Evolutionary conservation across 371 early-diverging fungal genomes (phyloP).

Genomic region (Mucor plumbeus): DNA sequence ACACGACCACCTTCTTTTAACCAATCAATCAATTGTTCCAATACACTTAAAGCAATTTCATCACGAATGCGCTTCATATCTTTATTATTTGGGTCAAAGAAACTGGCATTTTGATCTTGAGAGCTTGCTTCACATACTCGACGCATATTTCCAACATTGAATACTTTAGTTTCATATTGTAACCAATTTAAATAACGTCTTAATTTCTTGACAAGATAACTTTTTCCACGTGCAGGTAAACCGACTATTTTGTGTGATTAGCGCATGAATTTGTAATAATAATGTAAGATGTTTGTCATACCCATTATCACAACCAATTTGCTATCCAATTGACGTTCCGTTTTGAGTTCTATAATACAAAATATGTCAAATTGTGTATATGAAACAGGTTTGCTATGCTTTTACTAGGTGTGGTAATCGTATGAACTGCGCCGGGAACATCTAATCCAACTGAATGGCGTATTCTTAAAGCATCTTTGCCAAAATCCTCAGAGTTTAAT

Average conservation of each 20-base stretch:
- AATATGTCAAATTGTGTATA: too few relatives aligned
- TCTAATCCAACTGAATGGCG: constrained; percentile 38
- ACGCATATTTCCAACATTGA: constrained; percentile 89
- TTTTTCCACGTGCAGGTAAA: constrained; percentile 88
- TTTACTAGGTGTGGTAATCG: constrained; percentile 34
- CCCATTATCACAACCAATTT: constrained; percentile 73
- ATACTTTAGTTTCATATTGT: constrained; percentile 73
- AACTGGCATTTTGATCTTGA: constrained; percentile 60
- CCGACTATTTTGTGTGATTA: constrained; percentile 59
- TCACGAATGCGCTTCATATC: constrained; percentile 74
- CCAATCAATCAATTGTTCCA: constrained; percentile 83
- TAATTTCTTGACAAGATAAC: constrained; percentile 87
- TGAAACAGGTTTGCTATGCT: not conserved
- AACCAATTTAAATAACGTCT: constrained; percentile 77
- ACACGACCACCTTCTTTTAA: constrained; percentile 72
- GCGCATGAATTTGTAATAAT: constrained; percentile 3
- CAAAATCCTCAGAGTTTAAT: constrained; percentile 12
- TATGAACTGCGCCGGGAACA: constrained; percentile 45
- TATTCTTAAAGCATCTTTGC: not conserved
- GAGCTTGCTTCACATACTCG: constrained; percentile 56
- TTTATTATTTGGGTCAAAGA: constrained; percentile 82
- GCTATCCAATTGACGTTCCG: constrained; percentile 47
- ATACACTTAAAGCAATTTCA: constrained; percentile 75
- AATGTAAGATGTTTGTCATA: constrained; percentile 29
- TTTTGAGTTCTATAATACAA: constrained; percentile 27